Evolutionary conservation across 345 rosid genomes (phyloP), one percentile per base, ranked within the genome.

Genomic region (Odontarrhena argentea): DNA sequence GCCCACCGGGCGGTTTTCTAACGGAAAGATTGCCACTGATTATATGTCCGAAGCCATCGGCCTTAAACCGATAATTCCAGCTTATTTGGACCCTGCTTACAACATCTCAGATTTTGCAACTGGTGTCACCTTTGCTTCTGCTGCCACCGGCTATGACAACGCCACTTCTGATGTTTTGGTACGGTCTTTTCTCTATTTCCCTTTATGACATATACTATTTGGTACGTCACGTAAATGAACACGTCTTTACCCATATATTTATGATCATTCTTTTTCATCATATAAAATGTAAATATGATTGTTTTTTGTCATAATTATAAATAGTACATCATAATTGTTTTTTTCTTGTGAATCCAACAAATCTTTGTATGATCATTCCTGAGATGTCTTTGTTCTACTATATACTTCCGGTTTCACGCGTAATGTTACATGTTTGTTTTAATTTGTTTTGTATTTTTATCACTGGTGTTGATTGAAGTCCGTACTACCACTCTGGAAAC

Each of bases 401-500:
- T 28, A 28, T 28, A 4, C 6, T 32, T 32, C 4, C 3, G 5
- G 32, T 28, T 28, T 28, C 32, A n/a, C n/a, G 4, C 32, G 5
- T 28, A 18, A 18, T 18, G 22, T 1, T 18, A 3, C 32, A 28
- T 28, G 4, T 32, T 32, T 32, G 36, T 5, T 32, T 32, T 32
- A 6, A 3, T 32, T 5, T 3, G 36, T 3, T 3, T 3, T 6
- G 4, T 32, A 2, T 6, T 38, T 1, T 47, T 54, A 43, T 32
- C 6, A 15, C 26, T 53, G 69, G 37, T 72, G 53, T 45, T 0
- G 40, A 54, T 53, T 75, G 48, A 51, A 85, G 89, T 61, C 77
- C n/a, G 89, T 85, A 61, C 76, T 85, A 61, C 85, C 89, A 6
- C 63, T 85, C 1, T 81, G 89, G 89, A 82, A 68, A 68, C 78